Percentiles rank a stretch among this genome's conserved stretches.
Conservation (phyloP, 148 eudicot species). For the Arctostaphylos glauca region DNA sequence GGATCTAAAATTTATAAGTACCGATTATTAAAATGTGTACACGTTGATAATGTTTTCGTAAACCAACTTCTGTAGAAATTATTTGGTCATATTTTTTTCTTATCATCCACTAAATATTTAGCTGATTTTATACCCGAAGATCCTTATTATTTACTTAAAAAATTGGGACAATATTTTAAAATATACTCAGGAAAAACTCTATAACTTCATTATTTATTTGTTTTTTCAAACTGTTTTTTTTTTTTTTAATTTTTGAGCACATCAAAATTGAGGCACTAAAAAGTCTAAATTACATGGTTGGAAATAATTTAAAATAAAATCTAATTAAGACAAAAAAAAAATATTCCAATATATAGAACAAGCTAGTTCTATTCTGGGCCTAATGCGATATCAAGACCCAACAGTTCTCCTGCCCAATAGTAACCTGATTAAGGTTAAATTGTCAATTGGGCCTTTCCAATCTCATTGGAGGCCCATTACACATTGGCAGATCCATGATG, state of each 20-base stretch:
- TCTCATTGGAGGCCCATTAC: not conserved
- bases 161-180: not conserved
- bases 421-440: not conserved
- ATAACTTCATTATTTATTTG: not conserved
- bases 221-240: not conserved
- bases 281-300: not conserved
- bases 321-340: not conserved
- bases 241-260: not conserved
- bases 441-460: not conserved
- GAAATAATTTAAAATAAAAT: too few species aligned
- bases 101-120: too few species aligned
- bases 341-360: too few species aligned
- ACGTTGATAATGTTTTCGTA: too few species aligned
- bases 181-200: not conserved
- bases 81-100: too few species aligned
- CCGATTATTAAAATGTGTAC: too few species aligned
- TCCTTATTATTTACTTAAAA: too few species aligned
- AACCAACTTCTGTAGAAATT: too few species aligned
- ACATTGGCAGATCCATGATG: too few species aligned
- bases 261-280: not conserved
- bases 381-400: not conserved
- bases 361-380: not conserved
- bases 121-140: too few species aligned
- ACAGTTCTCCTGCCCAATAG: not conserved
- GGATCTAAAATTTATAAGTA: too few species aligned